Evolutionary conservation across 2,329 filamentous ascomycete genomes (phyloP).

Genomic region (Escovopsis sp.): DNA sequence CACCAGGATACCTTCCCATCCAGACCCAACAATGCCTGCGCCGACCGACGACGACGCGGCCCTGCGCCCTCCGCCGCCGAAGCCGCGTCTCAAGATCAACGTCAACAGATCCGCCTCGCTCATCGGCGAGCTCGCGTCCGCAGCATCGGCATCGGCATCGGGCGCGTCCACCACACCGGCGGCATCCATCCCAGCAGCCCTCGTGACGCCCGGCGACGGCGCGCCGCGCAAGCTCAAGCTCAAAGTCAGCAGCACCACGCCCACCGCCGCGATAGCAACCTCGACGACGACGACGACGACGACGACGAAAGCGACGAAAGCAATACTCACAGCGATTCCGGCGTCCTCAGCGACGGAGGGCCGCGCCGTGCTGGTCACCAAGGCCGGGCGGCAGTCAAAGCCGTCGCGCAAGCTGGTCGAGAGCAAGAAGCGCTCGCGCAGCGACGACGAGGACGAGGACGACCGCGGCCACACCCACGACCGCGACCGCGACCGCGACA

Average conservation of each 20-base stretch:
- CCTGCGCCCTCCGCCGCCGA: constrained; percentile 14
- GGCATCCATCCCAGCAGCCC: background rate
- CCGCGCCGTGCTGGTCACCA: constrained; percentile 30
- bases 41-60: constrained; percentile 10
- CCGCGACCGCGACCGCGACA: constrained; percentile 2
- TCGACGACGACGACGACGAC: background rate
- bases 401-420: constrained; percentile 42
- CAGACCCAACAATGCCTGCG: constrained; percentile 15
- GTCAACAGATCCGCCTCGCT: constrained; percentile 23
- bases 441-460: constrained; percentile 35
- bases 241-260: constrained; percentile 20
- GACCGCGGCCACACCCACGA: constrained; percentile 14
- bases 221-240: constrained; percentile 25
- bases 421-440: constrained; percentile 46
- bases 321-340: background rate
- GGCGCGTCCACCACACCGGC: background rate
- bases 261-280: constrained; percentile 11
- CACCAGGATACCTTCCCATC: no score
- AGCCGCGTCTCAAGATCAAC: constrained; percentile 26
- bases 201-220: constrained; percentile 17
- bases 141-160: constrained; percentile 3
- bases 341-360: constrained; percentile 1
- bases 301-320: background rate
- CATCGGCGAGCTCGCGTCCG: constrained; percentile 13
- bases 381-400: constrained; percentile 44